These are phyloP conservation scores for Fonsecaea nubica DNA, from an alignment of 2,329 filamentous ascomycete species.

Conservation along the genomic window DNA sequence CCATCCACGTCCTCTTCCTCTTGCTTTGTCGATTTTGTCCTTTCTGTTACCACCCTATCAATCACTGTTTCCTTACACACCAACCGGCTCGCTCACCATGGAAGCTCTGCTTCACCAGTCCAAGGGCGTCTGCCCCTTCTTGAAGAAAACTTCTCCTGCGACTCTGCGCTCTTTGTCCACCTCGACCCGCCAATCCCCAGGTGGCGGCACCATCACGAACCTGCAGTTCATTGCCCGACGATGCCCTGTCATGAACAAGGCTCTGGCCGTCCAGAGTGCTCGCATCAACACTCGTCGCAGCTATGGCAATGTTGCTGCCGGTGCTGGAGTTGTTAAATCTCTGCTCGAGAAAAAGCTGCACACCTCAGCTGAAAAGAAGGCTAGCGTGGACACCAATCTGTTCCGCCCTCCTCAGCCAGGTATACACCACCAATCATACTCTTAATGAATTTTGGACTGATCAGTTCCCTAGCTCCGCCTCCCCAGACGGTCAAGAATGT, in stretches of 20 bases:
- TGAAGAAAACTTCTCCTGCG: constrained; percentile 91
- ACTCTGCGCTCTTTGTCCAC: constrained; percentile 86
- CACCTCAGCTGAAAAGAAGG: constrained; percentile 77
- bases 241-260: constrained; percentile 99
- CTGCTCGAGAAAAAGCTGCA: constrained; percentile 67
- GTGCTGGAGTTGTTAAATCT: constrained; percentile 43
- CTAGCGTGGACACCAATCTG: constrained; percentile 70
- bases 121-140: constrained; percentile 94
- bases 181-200: constrained; percentile 69
- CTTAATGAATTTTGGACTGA: constrained; percentile 9
- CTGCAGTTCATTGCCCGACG: constrained; percentile 91
- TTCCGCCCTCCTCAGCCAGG: constrained; percentile 59
- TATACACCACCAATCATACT: constrained; percentile 42
- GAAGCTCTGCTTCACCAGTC: constrained; percentile 94
- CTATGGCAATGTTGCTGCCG: constrained; percentile 45
- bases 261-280: constrained; percentile 79
- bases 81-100: constrained; percentile 60
- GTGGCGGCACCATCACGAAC: constrained; percentile 95
- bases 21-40: too few species aligned
- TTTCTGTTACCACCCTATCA: too few species aligned
- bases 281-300: constrained; percentile 43
- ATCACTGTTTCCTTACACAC: too few species aligned
- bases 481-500: constrained; percentile 24
- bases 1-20: too few species aligned
- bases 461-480: constrained; percentile 31